phyloP scores from a whole-genome alignment of 1,284 basidiomycete species.

The Athelia sp. region DNA sequence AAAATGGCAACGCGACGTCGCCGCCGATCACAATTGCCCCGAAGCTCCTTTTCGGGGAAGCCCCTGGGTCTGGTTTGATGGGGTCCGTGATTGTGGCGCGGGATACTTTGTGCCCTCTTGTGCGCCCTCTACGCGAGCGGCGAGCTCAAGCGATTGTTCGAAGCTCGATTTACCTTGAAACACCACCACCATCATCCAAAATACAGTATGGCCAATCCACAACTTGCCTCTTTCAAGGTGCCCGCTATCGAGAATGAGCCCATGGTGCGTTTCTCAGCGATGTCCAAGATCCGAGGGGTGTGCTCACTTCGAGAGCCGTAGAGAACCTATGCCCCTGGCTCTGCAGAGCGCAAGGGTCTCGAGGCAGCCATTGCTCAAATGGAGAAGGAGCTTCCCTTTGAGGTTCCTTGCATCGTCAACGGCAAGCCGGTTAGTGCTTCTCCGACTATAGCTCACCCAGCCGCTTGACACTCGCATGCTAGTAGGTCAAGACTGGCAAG shows the following conservation, averaged over 20 bases:
- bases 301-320: slow-evolving; percentile 13
- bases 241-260: slow-evolving; percentile 88
- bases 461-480: neutral
- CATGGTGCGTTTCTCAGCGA: slow-evolving; percentile 53
- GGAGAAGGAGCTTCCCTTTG: slow-evolving; percentile 80
- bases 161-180: no score
- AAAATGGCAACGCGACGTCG: no score
- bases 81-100: no score
- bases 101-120: no score
- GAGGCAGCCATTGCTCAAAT: slow-evolving; percentile 77
- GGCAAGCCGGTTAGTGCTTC: slow-evolving; percentile 74
- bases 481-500: slow-evolving; percentile 80
- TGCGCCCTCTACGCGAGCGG: no score
- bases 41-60: no score
- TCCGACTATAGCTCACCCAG: no score
- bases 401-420: slow-evolving; percentile 91
- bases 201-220: slow-evolving; percentile 52
- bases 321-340: slow-evolving; percentile 74
- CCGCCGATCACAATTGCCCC: no score
- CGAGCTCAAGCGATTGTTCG: no score
- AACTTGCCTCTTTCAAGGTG: slow-evolving; percentile 80
- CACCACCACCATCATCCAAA: neutral
- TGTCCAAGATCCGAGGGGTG: neutral
- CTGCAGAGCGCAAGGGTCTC: slow-evolving; percentile 74
- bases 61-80: no score